Evolutionary conservation across 345 rosid genomes (phyloP), one percentile per base, ranked within the genome.

Genomic region (Tarenaya hassleriana): DNA sequence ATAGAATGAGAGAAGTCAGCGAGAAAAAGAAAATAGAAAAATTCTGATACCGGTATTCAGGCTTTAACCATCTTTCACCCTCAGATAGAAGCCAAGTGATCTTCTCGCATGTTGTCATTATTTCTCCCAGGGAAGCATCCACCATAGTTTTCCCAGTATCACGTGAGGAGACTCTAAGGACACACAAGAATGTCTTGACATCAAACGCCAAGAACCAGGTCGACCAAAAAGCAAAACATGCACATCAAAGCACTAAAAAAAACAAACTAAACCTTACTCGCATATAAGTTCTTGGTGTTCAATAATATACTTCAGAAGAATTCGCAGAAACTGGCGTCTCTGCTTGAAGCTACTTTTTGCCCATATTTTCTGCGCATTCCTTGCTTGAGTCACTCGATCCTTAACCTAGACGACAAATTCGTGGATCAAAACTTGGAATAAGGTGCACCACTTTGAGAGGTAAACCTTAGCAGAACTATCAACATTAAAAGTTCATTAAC

Each of bases 61-160:
- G 98, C 76, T 78, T 85, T 62, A 88, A 79, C 97, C 97, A 92
- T 56, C 64, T 74, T 70, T 92, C 98, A 7, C 98, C 98, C 84
- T 92, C 97, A 2, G 98, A 79, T 52, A 92, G 82, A 72, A 92
- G 97, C 98, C 98, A 92, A 55, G 94, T 83, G 50, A 92, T 85
- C 82, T 92, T 92, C 79, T 92, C 98, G 54, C 97, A 92, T n/a
- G 98, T 92, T 34, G 98, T 92, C 98, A 88, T 88, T 61, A 92
- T 92, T 55, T 92, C 98, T 57, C 98, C 98, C 53, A 92, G 61
- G 50, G 98, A 92, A 55, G 95, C 96, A 73, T 92, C 98, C 5
- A 92, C 83, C 95, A 84, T 92, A 49, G 98, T 92, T 81, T 88
- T 92, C 39, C 96, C 96, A 66, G 98, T 88, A 74, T 92, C 98